phyloP scores from a whole-genome alignment of 345 rosid species.

The Erucastrum elatum region DNA sequence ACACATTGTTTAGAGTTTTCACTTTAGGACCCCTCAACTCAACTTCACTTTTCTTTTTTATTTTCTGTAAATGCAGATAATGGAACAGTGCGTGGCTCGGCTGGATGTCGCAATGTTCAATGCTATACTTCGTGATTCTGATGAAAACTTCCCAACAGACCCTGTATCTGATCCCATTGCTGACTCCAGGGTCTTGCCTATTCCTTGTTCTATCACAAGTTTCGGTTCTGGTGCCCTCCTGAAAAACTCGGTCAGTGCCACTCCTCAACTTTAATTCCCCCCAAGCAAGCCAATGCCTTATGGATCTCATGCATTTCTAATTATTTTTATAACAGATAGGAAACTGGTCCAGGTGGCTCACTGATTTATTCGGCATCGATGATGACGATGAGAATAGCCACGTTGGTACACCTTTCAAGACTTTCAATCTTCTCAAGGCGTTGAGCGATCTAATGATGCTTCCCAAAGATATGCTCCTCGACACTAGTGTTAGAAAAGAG shows the following conservation, averaged over 20 bases:
- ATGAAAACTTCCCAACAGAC: constrained; percentile 82
- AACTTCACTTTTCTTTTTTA: too few relatives aligned
- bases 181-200: constrained; percentile 76
- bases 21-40: too few relatives aligned
- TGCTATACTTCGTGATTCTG: constrained; percentile 93
- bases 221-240: constrained; percentile 92
- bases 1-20: too few relatives aligned
- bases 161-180: constrained; percentile 92
- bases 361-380: constrained; percentile 78
- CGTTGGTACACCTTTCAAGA: constrained; percentile 57
- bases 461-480: constrained; percentile 91
- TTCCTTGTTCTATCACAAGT: constrained; percentile 75
- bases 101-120: constrained; percentile 97
- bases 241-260: constrained; percentile 62
- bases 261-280: background rate
- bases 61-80: constrained; percentile 49
- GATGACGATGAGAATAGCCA: constrained; percentile 53
- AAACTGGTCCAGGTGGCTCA: constrained; percentile 96
- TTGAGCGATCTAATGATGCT: constrained; percentile 98
- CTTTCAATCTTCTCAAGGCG: constrained; percentile 83
- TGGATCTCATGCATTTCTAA: background rate
- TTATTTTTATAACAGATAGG: constrained; percentile 59
- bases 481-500: constrained; percentile 74
- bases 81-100: constrained; percentile 94
- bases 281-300: background rate